Conservation (phyloP, 2,329 filamentous ascomycete species). For the Pseudogymnoascus sp. region DNA sequence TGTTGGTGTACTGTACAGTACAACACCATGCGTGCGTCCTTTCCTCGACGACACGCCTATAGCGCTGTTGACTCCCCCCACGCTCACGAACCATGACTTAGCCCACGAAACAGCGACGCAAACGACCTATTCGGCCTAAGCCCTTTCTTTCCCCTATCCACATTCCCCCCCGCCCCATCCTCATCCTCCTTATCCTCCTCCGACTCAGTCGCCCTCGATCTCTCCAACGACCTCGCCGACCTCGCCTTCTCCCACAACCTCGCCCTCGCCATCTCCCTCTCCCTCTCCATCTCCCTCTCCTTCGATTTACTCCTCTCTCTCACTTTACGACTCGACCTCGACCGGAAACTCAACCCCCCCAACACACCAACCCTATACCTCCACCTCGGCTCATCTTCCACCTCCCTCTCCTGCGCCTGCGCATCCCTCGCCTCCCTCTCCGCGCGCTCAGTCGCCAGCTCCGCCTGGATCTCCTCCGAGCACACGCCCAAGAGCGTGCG, state of each 20-base stretch:
- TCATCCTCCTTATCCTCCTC: not conserved
- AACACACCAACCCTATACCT: no score
- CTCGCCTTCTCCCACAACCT: no score
- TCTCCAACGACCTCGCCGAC: no score
- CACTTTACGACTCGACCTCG: no score
- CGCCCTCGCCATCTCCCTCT: no score
- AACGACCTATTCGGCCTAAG: not conserved
- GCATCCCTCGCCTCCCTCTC: not conserved
- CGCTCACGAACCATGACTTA: not conserved
- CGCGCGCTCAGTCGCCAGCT: not conserved
- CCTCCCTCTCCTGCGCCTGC: no score
- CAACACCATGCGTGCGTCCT: not conserved
- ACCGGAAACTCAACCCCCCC: no score
- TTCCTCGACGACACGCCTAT: not conserved
- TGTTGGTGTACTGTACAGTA: not conserved
- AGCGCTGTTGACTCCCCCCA: not conserved
- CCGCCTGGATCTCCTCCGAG: not conserved
- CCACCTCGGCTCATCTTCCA: no score
- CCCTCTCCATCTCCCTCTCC: no score
- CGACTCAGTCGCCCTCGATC: not conserved
- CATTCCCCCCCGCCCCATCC: not conserved
- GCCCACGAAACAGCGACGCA: not conserved
- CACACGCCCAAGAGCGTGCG: not conserved
- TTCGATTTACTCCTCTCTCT: no score
- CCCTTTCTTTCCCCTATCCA: not conserved